These are phyloP conservation scores for Escallonia rubra DNA, from an alignment of 129 eudicot species.

Conservation along the genomic window DNA sequence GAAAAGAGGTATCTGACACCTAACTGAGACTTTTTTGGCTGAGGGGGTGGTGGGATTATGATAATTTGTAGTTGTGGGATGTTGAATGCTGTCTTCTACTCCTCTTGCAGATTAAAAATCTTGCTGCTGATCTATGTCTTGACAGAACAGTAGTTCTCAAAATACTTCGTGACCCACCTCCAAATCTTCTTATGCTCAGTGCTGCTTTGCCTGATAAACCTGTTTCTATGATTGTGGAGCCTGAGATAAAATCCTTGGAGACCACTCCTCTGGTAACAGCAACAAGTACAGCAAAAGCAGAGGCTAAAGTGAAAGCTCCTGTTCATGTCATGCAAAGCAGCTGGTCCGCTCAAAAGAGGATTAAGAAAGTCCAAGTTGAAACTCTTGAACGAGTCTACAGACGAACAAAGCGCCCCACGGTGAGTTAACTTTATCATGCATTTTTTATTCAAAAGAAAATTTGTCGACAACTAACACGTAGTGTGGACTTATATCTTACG, in stretches of 20 bases:
- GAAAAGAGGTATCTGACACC: too few species aligned
- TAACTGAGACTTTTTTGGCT: too few species aligned
- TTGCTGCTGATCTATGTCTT: constrained; percentile 81
- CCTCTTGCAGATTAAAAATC: constrained; percentile 68
- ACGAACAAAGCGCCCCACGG: constrained; percentile 90
- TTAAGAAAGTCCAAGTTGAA: constrained; percentile 80
- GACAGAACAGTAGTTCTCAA: constrained; percentile 90
- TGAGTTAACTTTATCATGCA: constrained; percentile 37
- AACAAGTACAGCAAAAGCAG: constrained; percentile 21
- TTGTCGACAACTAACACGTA: too few species aligned
- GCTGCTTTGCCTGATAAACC: constrained; percentile 86
- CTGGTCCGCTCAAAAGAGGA: constrained; percentile 83
- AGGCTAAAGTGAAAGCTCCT: constrained; percentile 48
- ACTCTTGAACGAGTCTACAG: constrained; percentile 82
- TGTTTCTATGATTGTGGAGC: constrained; percentile 26
- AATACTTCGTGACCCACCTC: constrained; percentile 96
- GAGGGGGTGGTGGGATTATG: too few species aligned
- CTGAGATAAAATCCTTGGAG: constrained; percentile 32
- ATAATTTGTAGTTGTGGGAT: too few species aligned
- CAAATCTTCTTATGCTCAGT: constrained; percentile 78
- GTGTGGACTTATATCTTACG: too few species aligned
- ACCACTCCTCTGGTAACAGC: constrained; percentile 30
- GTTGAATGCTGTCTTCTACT: not conserved
- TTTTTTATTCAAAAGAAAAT: not conserved
- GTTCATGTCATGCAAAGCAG: constrained; percentile 72